Base-by-base conservation (phyloP, 2,329 filamentous ascomycete species). In the Sphaceloma murrayae region DNA sequence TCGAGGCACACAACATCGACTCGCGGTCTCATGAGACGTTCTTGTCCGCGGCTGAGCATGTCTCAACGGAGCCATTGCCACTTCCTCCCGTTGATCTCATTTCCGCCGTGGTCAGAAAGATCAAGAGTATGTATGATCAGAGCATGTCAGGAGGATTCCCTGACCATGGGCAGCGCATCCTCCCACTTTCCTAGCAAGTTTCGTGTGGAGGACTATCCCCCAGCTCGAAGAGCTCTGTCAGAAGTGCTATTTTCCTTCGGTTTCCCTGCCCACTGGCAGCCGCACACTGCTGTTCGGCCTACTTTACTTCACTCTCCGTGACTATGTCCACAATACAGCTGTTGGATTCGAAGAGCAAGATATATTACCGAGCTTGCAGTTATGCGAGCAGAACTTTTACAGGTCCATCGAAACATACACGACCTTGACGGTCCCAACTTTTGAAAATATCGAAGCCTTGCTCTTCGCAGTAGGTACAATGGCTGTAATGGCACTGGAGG, bases 381-480 rank as follows among this genome's bases (percentile, higher is more conserved):
- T 48, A 10, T 48, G 47, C 27, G 47, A 48, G 32, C 29, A 38
- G 11, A 43, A 39, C 3, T 48, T 48, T 21, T 48, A 45, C 19
- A 22, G 26, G n/a, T 27, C 43, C 21, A 36, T 48, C 1, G 47
- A 48, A 11, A 46, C 9, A 4, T 48, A 46, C 30, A 45, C 33
- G 24, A 46, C 47, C 4, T 21, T 48, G 16, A 48, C 47, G 1
- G 38, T 48, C 1, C 47, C 47, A 1, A 45, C 45, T 3, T 29
- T 48, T 10, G 36, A 45, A 14, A 46, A 48, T 9, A 46, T 45
- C 3, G 34, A 45, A 13, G 29, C 38, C 1, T 31, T 48, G 4
- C n/a, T 48, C 5, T n/a, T 48, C 2, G 47, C 43, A 7, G 47
- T 48, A 39, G 33, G 47, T 4, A 16, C 6, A 17, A n/a, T 19